Base-by-base conservation (phyloP, 768 basidiomycete species). In the Termitomyces sp. region DNA sequence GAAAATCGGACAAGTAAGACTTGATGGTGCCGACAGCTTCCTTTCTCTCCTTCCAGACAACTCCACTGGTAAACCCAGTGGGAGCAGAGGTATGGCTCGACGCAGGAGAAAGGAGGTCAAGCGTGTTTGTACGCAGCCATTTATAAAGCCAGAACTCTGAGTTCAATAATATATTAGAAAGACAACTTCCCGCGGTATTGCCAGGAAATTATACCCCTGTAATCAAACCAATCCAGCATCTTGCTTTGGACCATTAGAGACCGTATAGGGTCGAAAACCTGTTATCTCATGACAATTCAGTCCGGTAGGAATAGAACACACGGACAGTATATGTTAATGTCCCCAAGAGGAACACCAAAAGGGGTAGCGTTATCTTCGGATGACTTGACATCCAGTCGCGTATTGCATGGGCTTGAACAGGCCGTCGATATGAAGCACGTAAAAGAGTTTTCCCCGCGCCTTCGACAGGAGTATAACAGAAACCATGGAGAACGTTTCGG, bases 241-340 rank as follows among this genome's bases (percentile, higher is more conserved):
- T 93, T 91, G 26, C 84, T 84, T 74, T 93, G 82, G 0, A 98
- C 82, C 78, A 87, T 92, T 58, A 93, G 76, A 2, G 86, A 83
- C 27, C 96, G 87, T 42, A 99, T 82, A 2, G 95, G 95, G 70
- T 98, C 94, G 66, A 98, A 97, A 52, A 98, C 83, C 90, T 96
- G 60, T 0, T 8, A 59, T 14, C 58, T 37, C 12, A 44, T 33
- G 44, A 43, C 53, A 46, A 20, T 26, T 18, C 8, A n/a, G 10
- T 27, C 16, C 39, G 30, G 52, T 6, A 37, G 22, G 26, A 18
- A 12, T n/a, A 57, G 20, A 10, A 33, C 26, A 12, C 7, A 72
- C 85, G 59, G 61, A 93, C 93, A 6, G 91, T 89, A 68, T 96
- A 97, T 22, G 92, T 92, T 37, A 98, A 64, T 2, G 89, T 88